Percentiles rank a stretch among this genome's conserved stretches.
Evolutionary conservation across 2,329 filamentous ascomycete species (phyloP).

Genomic region (Cordyceps tenuipes): DNA sequence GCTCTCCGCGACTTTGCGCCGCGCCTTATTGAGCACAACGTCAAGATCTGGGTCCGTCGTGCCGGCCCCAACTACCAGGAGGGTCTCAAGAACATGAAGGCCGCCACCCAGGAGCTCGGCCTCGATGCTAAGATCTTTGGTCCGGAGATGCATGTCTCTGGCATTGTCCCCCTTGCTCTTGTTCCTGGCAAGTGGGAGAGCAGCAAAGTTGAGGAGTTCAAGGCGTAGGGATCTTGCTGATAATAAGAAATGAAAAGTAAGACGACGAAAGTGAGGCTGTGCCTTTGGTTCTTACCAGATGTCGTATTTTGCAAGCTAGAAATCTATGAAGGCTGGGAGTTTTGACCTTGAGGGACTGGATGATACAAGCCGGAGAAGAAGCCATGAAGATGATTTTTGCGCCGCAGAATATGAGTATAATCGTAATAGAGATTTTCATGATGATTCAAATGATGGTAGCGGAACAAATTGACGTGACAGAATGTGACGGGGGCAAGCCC

Average conservation of each 20-base stretch:
- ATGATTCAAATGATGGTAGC: background rate
- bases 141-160: slow-evolving; percentile 89
- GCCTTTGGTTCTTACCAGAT: slow-evolving; percentile 15
- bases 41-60: slow-evolving; percentile 89
- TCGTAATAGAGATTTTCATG: slow-evolving; percentile 12
- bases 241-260: slow-evolving; percentile 1
- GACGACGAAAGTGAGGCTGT: background rate
- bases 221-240: slow-evolving; percentile 32
- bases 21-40: slow-evolving; percentile 87
- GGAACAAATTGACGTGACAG: background rate
- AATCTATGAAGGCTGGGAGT: slow-evolving; percentile 19
- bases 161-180: slow-evolving; percentile 90
- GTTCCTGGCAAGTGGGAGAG: slow-evolving; percentile 55
- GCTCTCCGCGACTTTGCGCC: slow-evolving; percentile 85
- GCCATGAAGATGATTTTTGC: slow-evolving; percentile 9
- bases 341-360: slow-evolving; percentile 10
- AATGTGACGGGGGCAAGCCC: background rate
- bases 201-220: slow-evolving; percentile 54
- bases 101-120: slow-evolving; percentile 84
- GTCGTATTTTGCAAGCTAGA: slow-evolving; percentile 29
- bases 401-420: slow-evolving; percentile 9
- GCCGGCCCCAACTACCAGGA: slow-evolving; percentile 97
- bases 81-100: slow-evolving; percentile 99
- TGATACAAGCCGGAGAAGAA: slow-evolving; percentile 6
- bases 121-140: slow-evolving; percentile 60